Base-by-base conservation (phyloP, 306 rosid genomes). In the Crataegus laevigata region DNA sequence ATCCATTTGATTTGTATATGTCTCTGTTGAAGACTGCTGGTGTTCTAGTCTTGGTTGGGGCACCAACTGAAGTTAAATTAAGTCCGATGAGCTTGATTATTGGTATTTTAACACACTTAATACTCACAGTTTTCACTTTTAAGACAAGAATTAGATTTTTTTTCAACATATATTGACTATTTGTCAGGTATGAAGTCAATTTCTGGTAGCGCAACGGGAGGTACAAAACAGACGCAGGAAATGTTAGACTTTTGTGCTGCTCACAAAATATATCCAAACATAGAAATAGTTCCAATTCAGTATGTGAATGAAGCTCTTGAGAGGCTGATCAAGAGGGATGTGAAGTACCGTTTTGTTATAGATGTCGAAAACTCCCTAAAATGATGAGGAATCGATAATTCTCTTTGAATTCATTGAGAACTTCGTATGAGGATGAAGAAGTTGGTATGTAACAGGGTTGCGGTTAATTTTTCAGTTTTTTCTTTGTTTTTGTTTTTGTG, bases 281-380 rank as follows among this genome's bases (percentile, higher is more conserved):
- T 91, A 71, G 97, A 93, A 81, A 83, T 93, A 57, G 64, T 93
- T 75, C 97, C 94, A 59, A 88, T 93, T 28, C 87, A 90, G 30
- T 85, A 87, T 68, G 86, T 88, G 8, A 91, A 88, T 73, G 97
- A 93, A 83, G 98, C 97, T 26, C 81, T 93, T 47, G 91, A 89
- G 69, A 88, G 97, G 84, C 78, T 91, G 25, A 74, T 86, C 59
- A 89, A 87, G 42, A 89, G 57, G 55, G 98, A 93, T 45, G 90
- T 91, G 65, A 88, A 91, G 80, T 87, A 91, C 79, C 81, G 96
- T n/a, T 91, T 90, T 78, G 97, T 93, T 34, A 88, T 93, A 59
- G 98, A 93, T 79, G 82, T 91, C 45, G 87, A 79, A 26, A 89
- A 80, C 67, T 88, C 98, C 63, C 82, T 93, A 3, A 88, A 91